Conservation (phyloP, 2,329 filamentous ascomycete species). For the Pseudocercospora crystallina region DNA sequence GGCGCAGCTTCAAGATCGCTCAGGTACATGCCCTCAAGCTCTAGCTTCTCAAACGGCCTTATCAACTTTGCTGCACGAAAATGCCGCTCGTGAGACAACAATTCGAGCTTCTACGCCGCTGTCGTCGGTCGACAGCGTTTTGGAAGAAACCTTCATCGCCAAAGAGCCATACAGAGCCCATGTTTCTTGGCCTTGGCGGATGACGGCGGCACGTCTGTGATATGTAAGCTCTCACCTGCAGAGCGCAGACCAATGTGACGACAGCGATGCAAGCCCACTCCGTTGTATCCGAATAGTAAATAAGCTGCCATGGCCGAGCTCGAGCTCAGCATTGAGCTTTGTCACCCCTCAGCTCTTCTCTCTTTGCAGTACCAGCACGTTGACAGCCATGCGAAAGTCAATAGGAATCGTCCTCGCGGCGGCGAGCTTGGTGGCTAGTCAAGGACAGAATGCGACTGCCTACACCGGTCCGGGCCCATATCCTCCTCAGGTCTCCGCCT, state of each 20-base stretch:
- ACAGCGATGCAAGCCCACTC: slow-evolving; percentile 4
- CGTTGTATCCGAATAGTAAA: slow-evolving; percentile 1
- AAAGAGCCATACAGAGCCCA: background rate
- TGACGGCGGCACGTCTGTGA: slow-evolving; percentile 2
- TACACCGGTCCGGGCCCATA: slow-evolving; percentile 11
- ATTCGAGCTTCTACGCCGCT: background rate
- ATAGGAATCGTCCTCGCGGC: no score
- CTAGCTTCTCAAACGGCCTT: no score
- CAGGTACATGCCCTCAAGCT: no score
- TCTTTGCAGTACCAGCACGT: background rate
- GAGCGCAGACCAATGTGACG: background rate
- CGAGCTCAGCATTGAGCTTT: no score
- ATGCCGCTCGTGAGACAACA: background rate
- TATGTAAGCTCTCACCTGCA: slow-evolving; percentile 6
- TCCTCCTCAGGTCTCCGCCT: background rate
- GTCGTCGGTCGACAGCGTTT: background rate
- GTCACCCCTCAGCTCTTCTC: no score
- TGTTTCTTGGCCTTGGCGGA: background rate
- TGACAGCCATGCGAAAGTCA: no score
- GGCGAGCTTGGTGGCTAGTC: no score
- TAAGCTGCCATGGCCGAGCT: no score
- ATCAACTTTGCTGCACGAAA: background rate
- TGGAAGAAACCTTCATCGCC: background rate
- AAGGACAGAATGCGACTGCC: slow-evolving; percentile 9
- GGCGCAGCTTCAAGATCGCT: no score